Percentiles rank a stretch among this genome's conserved stretches.
Evolutionary conservation across 1,139 yeast species (phyloP).

Genomic region (Pichia norvegensis): DNA sequence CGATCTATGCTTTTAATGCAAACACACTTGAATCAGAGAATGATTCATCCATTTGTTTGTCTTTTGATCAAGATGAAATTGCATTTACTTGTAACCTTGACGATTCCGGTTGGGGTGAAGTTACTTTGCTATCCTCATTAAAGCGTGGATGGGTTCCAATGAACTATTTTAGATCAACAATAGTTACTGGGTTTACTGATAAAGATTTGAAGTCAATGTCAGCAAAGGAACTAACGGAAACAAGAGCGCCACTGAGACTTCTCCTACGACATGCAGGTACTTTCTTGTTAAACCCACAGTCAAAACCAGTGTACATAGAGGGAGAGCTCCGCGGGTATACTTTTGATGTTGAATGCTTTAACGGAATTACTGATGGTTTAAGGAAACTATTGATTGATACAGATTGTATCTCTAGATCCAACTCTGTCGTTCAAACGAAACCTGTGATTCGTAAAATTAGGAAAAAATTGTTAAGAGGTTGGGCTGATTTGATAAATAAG

Average conservation of each 20-base stretch:
- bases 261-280: slow-evolving; percentile 69
- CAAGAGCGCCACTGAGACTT: slow-evolving; percentile 47
- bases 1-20: slow-evolving; percentile 77
- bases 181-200: slow-evolving; percentile 26
- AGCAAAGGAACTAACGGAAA: slow-evolving; percentile 22
- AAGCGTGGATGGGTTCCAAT: slow-evolving; percentile 96
- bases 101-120: slow-evolving; percentile 97
- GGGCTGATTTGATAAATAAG: slow-evolving; percentile 80
- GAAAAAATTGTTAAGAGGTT: slow-evolving; percentile 76
- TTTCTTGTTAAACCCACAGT: slow-evolving; percentile 64
- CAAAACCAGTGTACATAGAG: slow-evolving; percentile 34
- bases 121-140: slow-evolving; percentile 60
- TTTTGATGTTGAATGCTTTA: slow-evolving; percentile 37
- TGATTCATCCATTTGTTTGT: slow-evolving; percentile 73
- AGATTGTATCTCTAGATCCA: slow-evolving; percentile 77
- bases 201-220: slow-evolving; percentile 26
- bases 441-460: slow-evolving; percentile 68
- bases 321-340: slow-evolving; percentile 35
- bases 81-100: slow-evolving; percentile 87
- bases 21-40: slow-evolving; percentile 53
- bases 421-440: slow-evolving; percentile 63
- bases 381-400: slow-evolving; percentile 67
- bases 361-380: slow-evolving; percentile 76
- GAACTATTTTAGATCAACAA: slow-evolving; percentile 71
- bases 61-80: slow-evolving; percentile 71